A percentile compares a stretch with the other conserved stretches of the same genome.
These are phyloP conservation scores for Eucalyptus pauciflora DNA, from an alignment of 345 rosid genomes.

Conservation along the genomic window DNA sequence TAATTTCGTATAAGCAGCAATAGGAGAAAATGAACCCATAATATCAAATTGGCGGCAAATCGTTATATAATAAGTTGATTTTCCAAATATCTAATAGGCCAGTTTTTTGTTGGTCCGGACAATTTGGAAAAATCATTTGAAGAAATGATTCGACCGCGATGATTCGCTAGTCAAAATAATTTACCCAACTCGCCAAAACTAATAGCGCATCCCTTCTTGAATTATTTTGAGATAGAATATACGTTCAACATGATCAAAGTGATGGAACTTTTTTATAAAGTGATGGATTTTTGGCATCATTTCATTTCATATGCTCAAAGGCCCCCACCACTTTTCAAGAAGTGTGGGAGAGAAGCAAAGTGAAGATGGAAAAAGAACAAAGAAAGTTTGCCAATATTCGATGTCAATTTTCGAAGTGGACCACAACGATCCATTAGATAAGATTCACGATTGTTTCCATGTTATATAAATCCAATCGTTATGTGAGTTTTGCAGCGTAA, in stretches of 20 bases:
- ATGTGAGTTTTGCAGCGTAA: accelerated
- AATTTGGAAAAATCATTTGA: neutral
- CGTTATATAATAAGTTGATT: neutral
- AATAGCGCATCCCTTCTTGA: neutral
- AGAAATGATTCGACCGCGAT: neutral
- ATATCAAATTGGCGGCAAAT: neutral
- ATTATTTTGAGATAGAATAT: neutral
- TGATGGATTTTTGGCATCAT: neutral
- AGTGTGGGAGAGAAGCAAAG: neutral
- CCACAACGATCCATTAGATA: neutral
- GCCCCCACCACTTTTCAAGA: neutral
- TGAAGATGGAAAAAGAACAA: neutral
- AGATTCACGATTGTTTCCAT: accelerated
- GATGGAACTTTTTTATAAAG: neutral
- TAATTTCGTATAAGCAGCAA: neutral
- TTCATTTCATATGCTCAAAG: neutral
- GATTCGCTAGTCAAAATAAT: neutral
- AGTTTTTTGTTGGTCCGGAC: neutral
- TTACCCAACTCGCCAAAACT: neutral
- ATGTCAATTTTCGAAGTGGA: neutral
- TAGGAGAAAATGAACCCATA: neutral
- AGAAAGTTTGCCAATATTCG: neutral
- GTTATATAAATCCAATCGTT: too few relatives aligned
- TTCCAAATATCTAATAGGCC: neutral
- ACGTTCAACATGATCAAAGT: neutral